These are phyloP conservation scores for Heliosperma pusillum DNA, from an alignment of 148 eudicot species.

Conservation along the genomic window DNA sequence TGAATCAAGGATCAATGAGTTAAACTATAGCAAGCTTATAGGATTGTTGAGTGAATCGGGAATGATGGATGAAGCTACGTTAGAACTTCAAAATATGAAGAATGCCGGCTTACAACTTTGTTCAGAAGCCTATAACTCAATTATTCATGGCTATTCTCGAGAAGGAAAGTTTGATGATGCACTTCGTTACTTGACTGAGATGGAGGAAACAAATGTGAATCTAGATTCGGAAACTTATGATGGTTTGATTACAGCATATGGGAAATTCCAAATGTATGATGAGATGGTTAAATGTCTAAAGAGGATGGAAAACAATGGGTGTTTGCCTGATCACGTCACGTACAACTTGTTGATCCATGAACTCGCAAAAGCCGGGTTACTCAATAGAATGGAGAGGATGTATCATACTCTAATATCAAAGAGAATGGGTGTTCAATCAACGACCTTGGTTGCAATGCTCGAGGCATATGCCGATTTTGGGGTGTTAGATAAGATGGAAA, in stretches of 20 bases:
- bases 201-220: constrained; percentile 31
- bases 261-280: constrained; percentile 38
- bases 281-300: constrained; percentile 41
- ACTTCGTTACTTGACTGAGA: constrained; percentile 36
- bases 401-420: constrained; percentile 29
- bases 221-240: constrained; percentile 33
- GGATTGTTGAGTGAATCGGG: constrained; percentile 30
- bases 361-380: constrained; percentile 35
- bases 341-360: constrained; percentile 40
- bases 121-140: constrained; percentile 24
- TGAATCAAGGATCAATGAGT: constrained; percentile 22
- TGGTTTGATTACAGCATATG: constrained; percentile 39
- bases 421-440: constrained; percentile 32
- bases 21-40: constrained; percentile 33
- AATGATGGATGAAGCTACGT: constrained; percentile 29
- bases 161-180: constrained; percentile 39
- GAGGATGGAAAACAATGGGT: constrained; percentile 33
- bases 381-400: constrained; percentile 41
- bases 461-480: constrained; percentile 44
- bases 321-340: constrained; percentile 34
- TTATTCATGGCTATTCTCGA: constrained; percentile 34
- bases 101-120: constrained; percentile 20
- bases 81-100: constrained; percentile 32
- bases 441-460: constrained; percentile 41
- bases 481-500: constrained; percentile 42